These are phyloP conservation scores for Colletotrichum horii DNA, from an alignment of 2,329 filamentous ascomycete species.

Conservation along the genomic window DNA sequence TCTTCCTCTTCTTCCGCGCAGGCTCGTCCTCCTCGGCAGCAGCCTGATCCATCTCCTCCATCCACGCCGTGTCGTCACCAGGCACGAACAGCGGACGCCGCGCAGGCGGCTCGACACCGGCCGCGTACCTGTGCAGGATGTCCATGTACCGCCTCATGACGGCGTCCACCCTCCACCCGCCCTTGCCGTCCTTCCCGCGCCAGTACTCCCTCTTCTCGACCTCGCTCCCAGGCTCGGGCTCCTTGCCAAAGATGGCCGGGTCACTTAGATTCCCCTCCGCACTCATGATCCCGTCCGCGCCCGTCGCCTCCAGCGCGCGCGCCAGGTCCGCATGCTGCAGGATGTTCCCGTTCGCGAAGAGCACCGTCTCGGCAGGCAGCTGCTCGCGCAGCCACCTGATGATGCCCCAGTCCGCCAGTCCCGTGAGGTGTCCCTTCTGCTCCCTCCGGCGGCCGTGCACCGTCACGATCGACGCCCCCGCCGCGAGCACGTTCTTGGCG, in stretches of 20 bases:
- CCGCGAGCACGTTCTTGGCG: conserved; percentile 82
- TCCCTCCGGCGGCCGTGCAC: conserved; percentile 89
- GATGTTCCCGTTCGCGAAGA: conserved; percentile 97
- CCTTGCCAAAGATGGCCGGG: conserved; percentile 80
- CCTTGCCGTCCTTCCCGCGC: conserved; percentile 77
- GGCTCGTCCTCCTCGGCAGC: conserved; percentile 48
- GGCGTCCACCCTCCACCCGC: conserved; percentile 89
- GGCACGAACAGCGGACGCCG: conserved; percentile 78
- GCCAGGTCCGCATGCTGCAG: conserved; percentile 80
- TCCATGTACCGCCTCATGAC: conserved; percentile 88
- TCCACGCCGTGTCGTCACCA: conserved; percentile 55
- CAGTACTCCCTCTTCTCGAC: conserved; percentile 83
- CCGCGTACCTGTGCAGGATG: conserved; percentile 81
- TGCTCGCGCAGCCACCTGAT: conserved; percentile 83
- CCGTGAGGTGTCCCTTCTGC: conserved; percentile 95
- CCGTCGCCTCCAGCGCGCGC: conserved; percentile 79
- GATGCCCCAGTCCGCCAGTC: conserved; percentile 88
- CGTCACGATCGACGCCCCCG: conserved; percentile 91
- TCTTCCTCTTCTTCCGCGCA: conserved; percentile 58
- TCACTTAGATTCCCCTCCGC: conserved; percentile 95
- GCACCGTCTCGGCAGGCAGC: conserved; percentile 83
- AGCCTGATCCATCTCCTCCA: conserved; percentile 35
- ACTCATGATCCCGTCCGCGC: conserved; percentile 92
- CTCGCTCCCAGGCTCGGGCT: conserved; percentile 59
- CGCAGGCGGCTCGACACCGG: conserved; percentile 68